phyloP scores from a whole-genome alignment of 345 rosid species.

The Eucalyptus cloeziana region DNA sequence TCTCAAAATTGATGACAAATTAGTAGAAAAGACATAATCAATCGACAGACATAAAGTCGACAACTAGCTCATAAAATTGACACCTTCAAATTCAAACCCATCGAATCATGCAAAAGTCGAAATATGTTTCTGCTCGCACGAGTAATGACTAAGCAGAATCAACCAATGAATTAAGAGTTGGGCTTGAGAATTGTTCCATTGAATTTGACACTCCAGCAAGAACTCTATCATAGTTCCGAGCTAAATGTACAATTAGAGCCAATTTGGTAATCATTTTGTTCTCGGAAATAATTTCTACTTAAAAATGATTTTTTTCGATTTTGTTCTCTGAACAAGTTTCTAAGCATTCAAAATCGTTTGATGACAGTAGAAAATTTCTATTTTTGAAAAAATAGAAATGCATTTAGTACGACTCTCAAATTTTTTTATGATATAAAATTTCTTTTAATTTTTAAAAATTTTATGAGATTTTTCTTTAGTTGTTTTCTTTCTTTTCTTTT shows the following conservation, averaged over 20 bases:
- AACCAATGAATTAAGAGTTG: neutral
- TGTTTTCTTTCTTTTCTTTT: no score
- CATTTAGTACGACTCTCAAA: no score
- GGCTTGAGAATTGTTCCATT: neutral
- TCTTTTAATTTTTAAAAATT: no score
- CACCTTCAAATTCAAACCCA: neutral
- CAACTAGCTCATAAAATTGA: neutral
- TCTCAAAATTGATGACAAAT: neutral
- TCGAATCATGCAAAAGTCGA: neutral
- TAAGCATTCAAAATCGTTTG: no score
- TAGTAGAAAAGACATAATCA: neutral
- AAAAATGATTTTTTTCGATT: no score
- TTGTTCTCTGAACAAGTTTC: no score
- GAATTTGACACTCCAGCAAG: accelerated
- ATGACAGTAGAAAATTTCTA: accelerated
- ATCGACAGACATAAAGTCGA: no score
- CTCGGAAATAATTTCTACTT: accelerated
- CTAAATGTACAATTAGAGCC: neutral
- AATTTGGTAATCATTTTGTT: accelerated
- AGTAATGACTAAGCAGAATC: neutral
- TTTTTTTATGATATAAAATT: no score
- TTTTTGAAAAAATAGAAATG: accelerated
- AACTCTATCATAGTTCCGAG: neutral
- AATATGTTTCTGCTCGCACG: neutral
- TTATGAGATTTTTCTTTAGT: no score